Percentiles rank a stretch among this genome's conserved stretches.
Evolutionary conservation across 2,329 filamentous ascomycete genomes (phyloP).

Genomic region (Calonectria naviculata): DNA sequence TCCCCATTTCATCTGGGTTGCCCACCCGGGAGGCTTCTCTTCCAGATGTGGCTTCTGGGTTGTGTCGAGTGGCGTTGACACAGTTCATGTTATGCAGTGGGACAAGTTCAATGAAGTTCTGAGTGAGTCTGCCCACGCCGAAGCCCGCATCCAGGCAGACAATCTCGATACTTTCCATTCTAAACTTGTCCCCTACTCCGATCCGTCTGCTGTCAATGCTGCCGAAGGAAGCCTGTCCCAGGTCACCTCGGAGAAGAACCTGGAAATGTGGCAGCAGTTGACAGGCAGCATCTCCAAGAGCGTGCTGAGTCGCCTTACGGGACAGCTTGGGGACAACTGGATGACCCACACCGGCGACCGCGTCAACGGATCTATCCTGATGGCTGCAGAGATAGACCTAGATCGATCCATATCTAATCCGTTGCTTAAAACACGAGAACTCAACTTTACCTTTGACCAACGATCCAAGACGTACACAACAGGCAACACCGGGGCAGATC

Average conservation of each 20-base stretch:
- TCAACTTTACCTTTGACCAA: constrained; percentile 61
- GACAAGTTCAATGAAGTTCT: constrained; percentile 66
- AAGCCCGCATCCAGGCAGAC: constrained; percentile 57
- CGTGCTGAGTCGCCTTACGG: constrained; percentile 61
- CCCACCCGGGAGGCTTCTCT: constrained; percentile 59
- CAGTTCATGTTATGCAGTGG: constrained; percentile 64
- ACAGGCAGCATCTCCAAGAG: constrained; percentile 58
- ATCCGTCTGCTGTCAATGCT: constrained; percentile 44
- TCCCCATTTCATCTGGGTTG: constrained; percentile 69
- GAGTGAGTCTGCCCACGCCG: constrained; percentile 57
- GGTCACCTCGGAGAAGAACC: constrained; percentile 34
- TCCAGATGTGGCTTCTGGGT: constrained; percentile 70
- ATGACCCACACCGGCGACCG: constrained; percentile 65
- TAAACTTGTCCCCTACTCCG: constrained; percentile 58
- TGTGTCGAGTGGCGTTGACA: constrained; percentile 47
- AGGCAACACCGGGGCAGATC: constrained; percentile 47
- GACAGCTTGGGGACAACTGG: constrained; percentile 56
- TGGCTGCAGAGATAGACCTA: constrained; percentile 53
- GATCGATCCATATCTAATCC: constrained; percentile 49
- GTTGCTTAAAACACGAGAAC: constrained; percentile 50
- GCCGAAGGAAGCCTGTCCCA: constrained; percentile 29
- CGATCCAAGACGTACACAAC: constrained; percentile 55
- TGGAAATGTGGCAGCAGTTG: constrained; percentile 63
- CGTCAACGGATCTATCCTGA: constrained; percentile 54
- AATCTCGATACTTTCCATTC: constrained; percentile 51